A percentile compares a stretch with the other conserved stretches of the same genome.
phyloP scores from a whole-genome alignment of 2,329 filamentous ascomycete species.

The Apiospora pterosperma region DNA sequence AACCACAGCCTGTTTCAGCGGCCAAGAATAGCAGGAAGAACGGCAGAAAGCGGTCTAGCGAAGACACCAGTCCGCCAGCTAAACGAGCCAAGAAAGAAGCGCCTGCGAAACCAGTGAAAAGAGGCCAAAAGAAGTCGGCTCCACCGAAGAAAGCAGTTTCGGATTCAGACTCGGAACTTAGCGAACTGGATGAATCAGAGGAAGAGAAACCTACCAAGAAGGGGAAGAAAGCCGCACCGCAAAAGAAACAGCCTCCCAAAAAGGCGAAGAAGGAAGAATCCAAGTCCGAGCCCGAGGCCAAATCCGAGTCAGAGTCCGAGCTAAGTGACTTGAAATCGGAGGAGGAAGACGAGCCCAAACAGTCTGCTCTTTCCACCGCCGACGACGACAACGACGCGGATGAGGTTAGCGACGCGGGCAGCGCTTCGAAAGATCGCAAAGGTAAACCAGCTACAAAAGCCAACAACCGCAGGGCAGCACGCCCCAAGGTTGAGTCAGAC shows the following conservation, averaged over 20 bases:
- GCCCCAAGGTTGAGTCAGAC: conserved; percentile 16
- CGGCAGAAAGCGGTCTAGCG: conserved; percentile 26
- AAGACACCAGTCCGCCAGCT: conserved; percentile 32
- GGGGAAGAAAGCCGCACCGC: conserved; percentile 12
- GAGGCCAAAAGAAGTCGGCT: conserved; percentile 6
- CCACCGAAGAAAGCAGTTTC: background rate
- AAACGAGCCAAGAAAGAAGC: conserved; percentile 23
- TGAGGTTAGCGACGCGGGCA: conserved; percentile 26
- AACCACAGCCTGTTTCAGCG: conserved; percentile 8
- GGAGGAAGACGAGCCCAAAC: conserved; percentile 24
- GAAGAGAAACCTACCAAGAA: conserved; percentile 19
- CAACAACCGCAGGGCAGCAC: conserved; percentile 12
- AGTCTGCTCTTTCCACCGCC: conserved; percentile 19
- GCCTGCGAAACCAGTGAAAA: conserved; percentile 17
- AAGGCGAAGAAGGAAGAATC: conserved; percentile 10
- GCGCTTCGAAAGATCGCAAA: conserved; percentile 16
- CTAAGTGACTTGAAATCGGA: conserved; percentile 18
- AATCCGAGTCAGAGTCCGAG: conserved; percentile 15
- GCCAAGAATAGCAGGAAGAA: conserved; percentile 17
- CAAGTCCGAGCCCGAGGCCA: conserved; percentile 9
- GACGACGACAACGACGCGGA: conserved; percentile 23
- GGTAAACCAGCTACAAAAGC: conserved; percentile 10
- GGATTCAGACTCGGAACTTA: conserved; percentile 24
- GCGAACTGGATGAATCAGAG: conserved; percentile 15
- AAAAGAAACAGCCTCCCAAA: conserved; percentile 10